Conservation (phyloP, 208 protist genomes). For the Acanthamoeba triangularis region DNA sequence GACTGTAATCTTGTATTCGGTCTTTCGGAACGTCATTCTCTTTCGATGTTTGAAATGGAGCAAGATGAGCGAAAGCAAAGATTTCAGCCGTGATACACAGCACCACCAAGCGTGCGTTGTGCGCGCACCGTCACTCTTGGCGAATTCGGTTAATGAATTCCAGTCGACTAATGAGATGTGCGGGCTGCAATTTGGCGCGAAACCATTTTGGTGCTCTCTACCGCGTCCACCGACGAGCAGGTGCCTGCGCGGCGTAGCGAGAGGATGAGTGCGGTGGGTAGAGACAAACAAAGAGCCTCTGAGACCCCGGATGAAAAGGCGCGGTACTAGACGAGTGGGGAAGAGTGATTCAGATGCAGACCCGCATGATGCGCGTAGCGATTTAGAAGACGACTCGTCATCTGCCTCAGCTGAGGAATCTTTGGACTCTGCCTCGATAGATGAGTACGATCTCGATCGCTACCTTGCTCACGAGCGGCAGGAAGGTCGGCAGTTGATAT, state of each 20-base stretch:
- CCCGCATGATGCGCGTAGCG: background rate
- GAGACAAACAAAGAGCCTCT: too few species aligned
- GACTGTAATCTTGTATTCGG: conserved; percentile 36
- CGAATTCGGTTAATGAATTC: background rate
- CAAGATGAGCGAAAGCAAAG: too few species aligned
- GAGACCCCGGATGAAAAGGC: background rate
- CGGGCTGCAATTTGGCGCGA: too few species aligned
- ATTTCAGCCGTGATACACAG: too few species aligned
- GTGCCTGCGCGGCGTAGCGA: too few species aligned
- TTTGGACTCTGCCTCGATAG: background rate
- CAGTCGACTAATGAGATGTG: too few species aligned
- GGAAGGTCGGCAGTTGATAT: background rate
- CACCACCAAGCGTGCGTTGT: too few species aligned
- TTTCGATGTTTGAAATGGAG: background rate
- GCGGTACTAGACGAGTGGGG: background rate
- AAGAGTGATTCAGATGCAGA: background rate
- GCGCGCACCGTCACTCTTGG: too few species aligned
- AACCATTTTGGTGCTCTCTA: too few species aligned
- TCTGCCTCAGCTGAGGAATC: background rate
- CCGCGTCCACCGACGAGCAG: too few species aligned
- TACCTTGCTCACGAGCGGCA: background rate
- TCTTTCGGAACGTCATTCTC: conserved; percentile 42
- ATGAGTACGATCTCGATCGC: background rate
- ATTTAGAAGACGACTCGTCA: background rate
- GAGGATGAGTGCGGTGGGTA: too few species aligned